A percentile compares a stretch with the other conserved stretches of the same genome.
Evolutionary conservation across 2,329 filamentous ascomycete genomes (phyloP).

Genomic region (Scedosporium boydii): DNA sequence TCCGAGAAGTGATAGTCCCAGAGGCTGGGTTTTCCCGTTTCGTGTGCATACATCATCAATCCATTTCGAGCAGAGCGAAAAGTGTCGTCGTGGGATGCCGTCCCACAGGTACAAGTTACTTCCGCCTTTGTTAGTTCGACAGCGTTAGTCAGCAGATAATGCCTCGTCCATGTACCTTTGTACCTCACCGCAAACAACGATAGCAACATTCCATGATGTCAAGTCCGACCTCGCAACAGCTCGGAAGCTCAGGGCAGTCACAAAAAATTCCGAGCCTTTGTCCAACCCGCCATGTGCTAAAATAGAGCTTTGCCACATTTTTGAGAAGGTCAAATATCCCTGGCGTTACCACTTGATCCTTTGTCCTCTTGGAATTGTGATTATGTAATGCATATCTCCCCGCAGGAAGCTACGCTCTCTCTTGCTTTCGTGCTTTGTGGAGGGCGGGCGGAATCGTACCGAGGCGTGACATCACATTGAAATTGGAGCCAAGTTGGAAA

Average conservation of each 20-base stretch:
- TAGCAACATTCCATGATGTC: too few relatives aligned
- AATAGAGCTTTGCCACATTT: not conserved
- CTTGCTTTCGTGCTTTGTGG: not conserved
- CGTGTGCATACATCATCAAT: not conserved
- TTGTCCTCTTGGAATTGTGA: not conserved
- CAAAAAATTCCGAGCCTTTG: not conserved
- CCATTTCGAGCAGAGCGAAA: not conserved
- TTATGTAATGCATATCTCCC: not conserved
- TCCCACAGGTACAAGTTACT: not conserved
- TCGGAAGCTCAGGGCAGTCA: too few relatives aligned
- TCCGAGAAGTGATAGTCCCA: not conserved
- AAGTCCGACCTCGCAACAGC: not conserved
- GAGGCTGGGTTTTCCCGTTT: not conserved
- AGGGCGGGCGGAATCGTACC: not conserved
- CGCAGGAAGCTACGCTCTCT: not conserved
- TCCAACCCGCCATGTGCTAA: not conserved
- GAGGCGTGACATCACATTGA: slow-evolving; percentile 1
- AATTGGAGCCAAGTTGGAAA: not conserved
- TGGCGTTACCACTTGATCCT: not conserved
- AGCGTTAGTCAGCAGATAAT: not conserved
- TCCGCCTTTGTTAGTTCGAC: not conserved
- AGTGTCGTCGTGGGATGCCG: not conserved
- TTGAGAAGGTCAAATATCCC: not conserved
- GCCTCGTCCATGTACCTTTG: too few relatives aligned
- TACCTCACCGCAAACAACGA: too few relatives aligned